These are phyloP conservation scores for Hortaea werneckii DNA, from an alignment of 2,329 filamentous ascomycete species.

Conservation along the genomic window DNA sequence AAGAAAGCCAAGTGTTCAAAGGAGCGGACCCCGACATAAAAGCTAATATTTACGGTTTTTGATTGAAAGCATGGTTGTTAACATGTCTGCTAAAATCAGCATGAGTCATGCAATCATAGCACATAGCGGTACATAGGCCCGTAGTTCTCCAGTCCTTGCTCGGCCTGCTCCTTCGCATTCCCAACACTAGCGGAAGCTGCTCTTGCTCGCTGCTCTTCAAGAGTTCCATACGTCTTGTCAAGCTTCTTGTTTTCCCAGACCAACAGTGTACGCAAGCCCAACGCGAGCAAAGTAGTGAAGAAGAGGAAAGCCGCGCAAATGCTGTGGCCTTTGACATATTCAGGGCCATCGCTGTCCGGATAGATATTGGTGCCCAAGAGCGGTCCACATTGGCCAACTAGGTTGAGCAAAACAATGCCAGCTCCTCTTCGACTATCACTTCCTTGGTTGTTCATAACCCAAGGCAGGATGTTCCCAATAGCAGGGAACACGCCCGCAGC, in stretches of 20 bases:
- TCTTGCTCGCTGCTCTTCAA: conserved; percentile 12
- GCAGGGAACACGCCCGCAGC: conserved; percentile 14
- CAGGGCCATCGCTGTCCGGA: conserved; percentile 36
- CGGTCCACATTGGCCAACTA: conserved; percentile 57
- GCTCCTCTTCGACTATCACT: conserved; percentile 30
- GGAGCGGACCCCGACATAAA: too few species aligned
- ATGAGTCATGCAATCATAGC: too few species aligned
- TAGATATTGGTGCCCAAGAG: conserved; percentile 43
- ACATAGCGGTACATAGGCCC: conserved; percentile 9
- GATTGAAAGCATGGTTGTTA: too few species aligned
- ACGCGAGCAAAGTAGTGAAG: conserved; percentile 45
- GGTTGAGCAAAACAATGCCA: conserved; percentile 29
- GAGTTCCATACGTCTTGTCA: conserved; percentile 37
- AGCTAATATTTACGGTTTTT: too few species aligned
- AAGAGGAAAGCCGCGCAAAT: conserved; percentile 53
- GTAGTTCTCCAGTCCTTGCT: conserved; percentile 20
- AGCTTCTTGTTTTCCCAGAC: conserved; percentile 50
- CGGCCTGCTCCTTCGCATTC: conserved; percentile 1
- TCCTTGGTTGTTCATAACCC: conserved; percentile 18
- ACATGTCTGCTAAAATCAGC: too few species aligned
- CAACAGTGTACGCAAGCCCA: conserved; percentile 44
- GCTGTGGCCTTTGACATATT: conserved; percentile 42
- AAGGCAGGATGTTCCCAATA: conserved; percentile 10
- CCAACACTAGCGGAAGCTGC: conserved; percentile 2
- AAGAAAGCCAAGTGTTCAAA: too few species aligned